These are phyloP conservation scores for Acanthamoeba lugdunensis DNA, from an alignment of 208 protist species.

Conservation along the genomic window DNA sequence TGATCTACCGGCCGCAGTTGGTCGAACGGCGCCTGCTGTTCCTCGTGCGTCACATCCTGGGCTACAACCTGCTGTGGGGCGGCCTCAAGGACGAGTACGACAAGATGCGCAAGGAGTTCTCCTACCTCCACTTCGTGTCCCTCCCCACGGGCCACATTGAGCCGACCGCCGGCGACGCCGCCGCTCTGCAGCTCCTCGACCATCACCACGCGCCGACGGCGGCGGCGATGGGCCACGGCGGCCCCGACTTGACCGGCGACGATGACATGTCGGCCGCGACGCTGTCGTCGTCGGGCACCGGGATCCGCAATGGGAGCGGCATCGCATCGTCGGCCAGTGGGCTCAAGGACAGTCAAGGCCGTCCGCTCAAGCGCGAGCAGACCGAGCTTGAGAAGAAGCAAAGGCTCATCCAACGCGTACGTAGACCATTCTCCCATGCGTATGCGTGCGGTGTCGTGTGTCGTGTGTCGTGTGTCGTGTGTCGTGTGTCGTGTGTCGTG, in stretches of 20 bases:
- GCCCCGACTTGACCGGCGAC: too few relatives aligned
- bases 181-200: neutral
- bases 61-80: slow-evolving; percentile 6
- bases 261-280: too few relatives aligned
- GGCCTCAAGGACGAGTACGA: slow-evolving; percentile 5
- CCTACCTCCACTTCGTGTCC: slow-evolving; percentile 31
- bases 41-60: slow-evolving; percentile 31
- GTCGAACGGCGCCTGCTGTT: neutral
- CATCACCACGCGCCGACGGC: too few relatives aligned
- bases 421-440: neutral
- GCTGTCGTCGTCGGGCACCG: neutral
- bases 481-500: too few relatives aligned
- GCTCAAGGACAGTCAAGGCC: neutral
- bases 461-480: too few relatives aligned
- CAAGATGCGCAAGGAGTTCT: slow-evolving; percentile 44
- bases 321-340: neutral
- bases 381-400: neutral
- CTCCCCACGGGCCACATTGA: slow-evolving; percentile 31
- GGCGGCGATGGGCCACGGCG: too few relatives aligned
- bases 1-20: slow-evolving; percentile 16
- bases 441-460: neutral
- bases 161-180: neutral
- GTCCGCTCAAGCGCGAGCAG: neutral
- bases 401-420: neutral
- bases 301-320: neutral